Conservation (phyloP, 2,329 filamentous ascomycete genomes). For the Dendryphion nanum region DNA sequence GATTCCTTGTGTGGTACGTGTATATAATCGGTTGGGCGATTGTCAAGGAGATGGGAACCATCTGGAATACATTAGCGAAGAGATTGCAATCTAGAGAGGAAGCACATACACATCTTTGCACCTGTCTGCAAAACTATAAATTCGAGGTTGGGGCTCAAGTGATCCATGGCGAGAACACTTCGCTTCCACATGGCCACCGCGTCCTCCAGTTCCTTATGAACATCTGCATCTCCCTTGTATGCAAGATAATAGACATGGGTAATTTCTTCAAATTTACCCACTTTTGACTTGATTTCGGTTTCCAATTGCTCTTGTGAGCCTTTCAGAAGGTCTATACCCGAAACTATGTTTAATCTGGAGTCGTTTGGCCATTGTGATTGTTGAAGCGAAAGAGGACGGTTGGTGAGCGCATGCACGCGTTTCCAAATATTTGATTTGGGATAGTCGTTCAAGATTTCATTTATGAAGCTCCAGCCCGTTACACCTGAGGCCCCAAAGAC, state of each 20-base stretch:
- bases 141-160: conserved; percentile 18
- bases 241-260: conserved; percentile 48
- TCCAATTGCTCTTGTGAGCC: conserved; percentile 41
- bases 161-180: conserved; percentile 32
- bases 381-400: conserved; percentile 34
- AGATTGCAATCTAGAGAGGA: conserved; percentile 31
- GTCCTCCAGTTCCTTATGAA: conserved; percentile 40
- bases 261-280: conserved; percentile 37
- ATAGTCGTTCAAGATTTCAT: conserved; percentile 40
- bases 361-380: conserved; percentile 41
- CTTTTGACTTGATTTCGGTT: conserved; percentile 27
- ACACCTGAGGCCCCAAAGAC: conserved; percentile 46
- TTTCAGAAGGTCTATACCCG: conserved; percentile 44
- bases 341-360: conserved; percentile 41
- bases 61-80: conserved; percentile 14
- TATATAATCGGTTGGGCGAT: conserved; percentile 38
- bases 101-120: conserved; percentile 35
- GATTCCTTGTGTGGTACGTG: conserved; percentile 21
- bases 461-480: conserved; percentile 44
- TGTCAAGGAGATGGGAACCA: conserved; percentile 44
- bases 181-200: conserved; percentile 44
- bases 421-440: conserved; percentile 34
- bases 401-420: conserved; percentile 43
- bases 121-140: conserved; percentile 30
- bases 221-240: conserved; percentile 43